phyloP scores from a whole-genome alignment of 1,284 basidiomycete genomes.

The Moesziomyces antarcticus region DNA sequence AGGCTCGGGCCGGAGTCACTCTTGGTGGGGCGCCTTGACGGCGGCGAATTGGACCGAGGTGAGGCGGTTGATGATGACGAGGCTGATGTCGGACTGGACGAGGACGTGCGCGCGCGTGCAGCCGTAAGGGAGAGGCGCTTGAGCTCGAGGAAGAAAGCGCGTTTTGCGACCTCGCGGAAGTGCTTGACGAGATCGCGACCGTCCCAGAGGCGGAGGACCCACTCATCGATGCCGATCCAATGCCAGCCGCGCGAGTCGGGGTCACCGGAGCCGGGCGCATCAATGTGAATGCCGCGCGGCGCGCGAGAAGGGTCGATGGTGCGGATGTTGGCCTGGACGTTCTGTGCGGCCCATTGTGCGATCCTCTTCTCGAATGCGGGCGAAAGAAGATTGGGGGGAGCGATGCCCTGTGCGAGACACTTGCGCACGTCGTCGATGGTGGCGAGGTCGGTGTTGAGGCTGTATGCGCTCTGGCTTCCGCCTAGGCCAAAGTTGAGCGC shows the following conservation, averaged over 20 bases:
- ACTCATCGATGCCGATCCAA: slow-evolving; percentile 53
- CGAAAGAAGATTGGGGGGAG: slow-evolving; percentile 36
- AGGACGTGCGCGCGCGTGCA: slow-evolving; percentile 8
- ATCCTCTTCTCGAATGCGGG: slow-evolving; percentile 47
- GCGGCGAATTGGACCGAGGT: slow-evolving; percentile 15
- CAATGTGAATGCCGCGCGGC: slow-evolving; percentile 46
- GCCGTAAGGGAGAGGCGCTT: slow-evolving; percentile 35
- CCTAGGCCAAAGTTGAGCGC: slow-evolving; percentile 39
- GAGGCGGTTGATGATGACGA: slow-evolving; percentile 16
- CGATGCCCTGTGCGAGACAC: slow-evolving; percentile 36
- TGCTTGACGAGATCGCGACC: slow-evolving; percentile 48
- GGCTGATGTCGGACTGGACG: slow-evolving; percentile 18
- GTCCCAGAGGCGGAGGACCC: slow-evolving; percentile 52
- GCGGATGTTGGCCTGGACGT: slow-evolving; percentile 46
- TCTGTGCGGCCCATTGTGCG: slow-evolving; percentile 47
- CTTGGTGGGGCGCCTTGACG: slow-evolving; percentile 2
- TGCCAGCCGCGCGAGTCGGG: slow-evolving; percentile 37
- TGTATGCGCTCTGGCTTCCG: slow-evolving; percentile 38
- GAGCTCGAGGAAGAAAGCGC: slow-evolving; percentile 50
- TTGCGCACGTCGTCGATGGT: slow-evolving; percentile 37
- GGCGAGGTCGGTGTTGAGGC: slow-evolving; percentile 40
- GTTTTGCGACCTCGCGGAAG: slow-evolving; percentile 40
- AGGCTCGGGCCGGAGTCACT: slow-evolving; percentile 2
- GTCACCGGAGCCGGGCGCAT: slow-evolving; percentile 46
- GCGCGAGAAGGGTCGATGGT: slow-evolving; percentile 43